phyloP scores from a whole-genome alignment of 192 early-diverging fungal species.

The Linderina pennispora region DNA sequence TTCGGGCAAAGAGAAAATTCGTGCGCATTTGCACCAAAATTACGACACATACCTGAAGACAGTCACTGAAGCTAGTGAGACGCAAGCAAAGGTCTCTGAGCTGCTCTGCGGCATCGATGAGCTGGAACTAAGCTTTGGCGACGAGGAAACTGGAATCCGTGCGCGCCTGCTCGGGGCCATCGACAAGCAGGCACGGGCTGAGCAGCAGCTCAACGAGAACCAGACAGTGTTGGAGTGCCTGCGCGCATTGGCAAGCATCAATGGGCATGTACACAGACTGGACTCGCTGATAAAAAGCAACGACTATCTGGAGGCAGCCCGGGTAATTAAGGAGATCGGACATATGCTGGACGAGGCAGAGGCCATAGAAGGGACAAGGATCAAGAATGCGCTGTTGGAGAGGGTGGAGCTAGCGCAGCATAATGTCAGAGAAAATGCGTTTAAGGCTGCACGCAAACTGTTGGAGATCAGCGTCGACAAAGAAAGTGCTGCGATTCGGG shows the following conservation, averaged over 20 bases:
- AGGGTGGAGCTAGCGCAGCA: constrained; percentile 6
- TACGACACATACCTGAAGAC: constrained; percentile 4
- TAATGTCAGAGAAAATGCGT: constrained; percentile 10
- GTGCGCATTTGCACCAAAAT: constrained; percentile 1
- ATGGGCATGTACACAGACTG: constrained; percentile 1
- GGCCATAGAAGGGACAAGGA: constrained; percentile 8
- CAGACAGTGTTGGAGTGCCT: constrained; percentile 7
- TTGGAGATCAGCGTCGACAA: constrained; percentile 2
- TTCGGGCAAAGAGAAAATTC: background rate
- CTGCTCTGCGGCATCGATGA: constrained; percentile 21
- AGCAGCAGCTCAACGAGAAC: constrained; percentile 2
- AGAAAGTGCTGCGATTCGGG: background rate
- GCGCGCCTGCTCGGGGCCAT: constrained; percentile 14
- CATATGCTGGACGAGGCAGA: background rate
- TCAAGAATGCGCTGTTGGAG: constrained; percentile 1
- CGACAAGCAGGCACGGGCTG: background rate
- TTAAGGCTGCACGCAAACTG: background rate
- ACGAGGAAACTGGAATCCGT: constrained; percentile 16
- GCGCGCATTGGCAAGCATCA: constrained; percentile 8
- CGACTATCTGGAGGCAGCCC: constrained; percentile 6
- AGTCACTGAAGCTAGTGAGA: background rate
- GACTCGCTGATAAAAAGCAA: constrained; percentile 1
- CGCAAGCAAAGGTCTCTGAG: constrained; percentile 5
- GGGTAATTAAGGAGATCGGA: constrained; percentile 2
- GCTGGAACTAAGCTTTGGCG: constrained; percentile 21